phyloP scores from a whole-genome alignment of 306 rosid species.

The Prunus dulcis region DNA sequence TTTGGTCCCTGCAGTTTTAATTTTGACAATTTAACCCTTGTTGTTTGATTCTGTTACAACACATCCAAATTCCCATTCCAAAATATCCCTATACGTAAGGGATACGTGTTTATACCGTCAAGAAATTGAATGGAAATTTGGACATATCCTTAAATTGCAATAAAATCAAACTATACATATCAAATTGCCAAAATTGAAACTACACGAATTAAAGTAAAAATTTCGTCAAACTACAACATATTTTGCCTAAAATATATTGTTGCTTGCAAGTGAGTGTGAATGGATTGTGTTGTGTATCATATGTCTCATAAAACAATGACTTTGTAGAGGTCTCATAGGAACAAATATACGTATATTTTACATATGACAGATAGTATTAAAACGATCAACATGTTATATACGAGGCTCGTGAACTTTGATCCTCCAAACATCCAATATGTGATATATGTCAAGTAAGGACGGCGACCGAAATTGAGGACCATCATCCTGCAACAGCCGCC shows the following conservation, averaged over 20 bases:
- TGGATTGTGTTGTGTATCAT: slow-evolving; percentile 2
- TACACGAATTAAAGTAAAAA: too few species aligned
- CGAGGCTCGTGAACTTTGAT: not conserved
- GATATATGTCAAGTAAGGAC: not conserved
- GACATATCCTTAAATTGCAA: too few species aligned
- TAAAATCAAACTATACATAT: too few species aligned
- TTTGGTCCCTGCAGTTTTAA: too few species aligned
- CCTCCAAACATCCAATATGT: not conserved
- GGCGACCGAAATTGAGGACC: not conserved
- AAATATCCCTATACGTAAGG: too few species aligned
- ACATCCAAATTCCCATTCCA: too few species aligned
- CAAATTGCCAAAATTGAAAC: too few species aligned
- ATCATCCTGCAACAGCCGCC: not conserved
- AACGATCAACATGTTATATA: not conserved
- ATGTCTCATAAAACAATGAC: not conserved
- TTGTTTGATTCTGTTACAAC: too few species aligned
- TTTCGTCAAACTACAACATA: too few species aligned
- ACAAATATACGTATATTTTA: not conserved
- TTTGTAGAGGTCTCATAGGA: not conserved
- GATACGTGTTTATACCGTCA: too few species aligned
- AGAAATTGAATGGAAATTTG: not conserved
- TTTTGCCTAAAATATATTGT: not conserved
- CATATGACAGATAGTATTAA: too few species aligned
- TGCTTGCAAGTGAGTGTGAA: not conserved
- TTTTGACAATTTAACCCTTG: too few species aligned